Evolutionary conservation across 2,329 filamentous ascomycete genomes (phyloP).

Genomic region (Colletotrichum magnum): DNA sequence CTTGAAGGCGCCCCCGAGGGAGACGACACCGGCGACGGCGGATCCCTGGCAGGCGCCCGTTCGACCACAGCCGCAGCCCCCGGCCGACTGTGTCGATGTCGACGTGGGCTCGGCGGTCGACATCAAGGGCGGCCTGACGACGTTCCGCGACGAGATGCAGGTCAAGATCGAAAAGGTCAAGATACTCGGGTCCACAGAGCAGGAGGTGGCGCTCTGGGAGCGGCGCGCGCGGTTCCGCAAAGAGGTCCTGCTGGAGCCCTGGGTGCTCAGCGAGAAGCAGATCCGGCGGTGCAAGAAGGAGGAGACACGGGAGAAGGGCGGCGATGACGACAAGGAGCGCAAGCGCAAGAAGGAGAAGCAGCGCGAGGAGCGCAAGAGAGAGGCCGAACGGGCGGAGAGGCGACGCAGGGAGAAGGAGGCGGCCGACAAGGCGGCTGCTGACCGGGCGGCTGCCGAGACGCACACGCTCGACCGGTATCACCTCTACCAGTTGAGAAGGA

Average conservation of each 20-base stretch:
- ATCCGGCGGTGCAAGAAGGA: conserved; percentile 63
- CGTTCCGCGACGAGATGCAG: conserved; percentile 64
- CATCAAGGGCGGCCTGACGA: conserved; percentile 66
- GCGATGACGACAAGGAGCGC: conserved; percentile 44
- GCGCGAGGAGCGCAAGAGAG: conserved; percentile 16
- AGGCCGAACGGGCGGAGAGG: conserved; percentile 19
- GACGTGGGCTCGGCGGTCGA: conserved; percentile 70
- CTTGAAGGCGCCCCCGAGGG: conserved; percentile 38
- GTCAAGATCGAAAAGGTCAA: conserved; percentile 66
- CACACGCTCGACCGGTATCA: background rate
- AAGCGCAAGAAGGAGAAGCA: conserved; percentile 31
- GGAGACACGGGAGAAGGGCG: conserved; percentile 54
- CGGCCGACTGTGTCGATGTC: conserved; percentile 49
- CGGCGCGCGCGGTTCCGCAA: conserved; percentile 64
- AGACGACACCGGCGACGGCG: too few species aligned
- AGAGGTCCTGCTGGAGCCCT: conserved; percentile 66
- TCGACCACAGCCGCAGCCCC: conserved; percentile 19
- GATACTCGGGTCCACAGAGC: conserved; percentile 64
- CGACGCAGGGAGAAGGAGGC: conserved; percentile 12
- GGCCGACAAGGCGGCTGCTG: background rate
- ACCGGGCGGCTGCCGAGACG: background rate
- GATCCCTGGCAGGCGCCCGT: too few species aligned
- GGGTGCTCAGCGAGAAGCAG: conserved; percentile 66
- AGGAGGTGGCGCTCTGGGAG: conserved; percentile 73
- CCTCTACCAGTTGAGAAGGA: conserved; percentile 12